These are phyloP conservation scores for Diddensiella transvaalensis DNA, from an alignment of 805 yeast genomes.

Conservation along the genomic window DNA sequence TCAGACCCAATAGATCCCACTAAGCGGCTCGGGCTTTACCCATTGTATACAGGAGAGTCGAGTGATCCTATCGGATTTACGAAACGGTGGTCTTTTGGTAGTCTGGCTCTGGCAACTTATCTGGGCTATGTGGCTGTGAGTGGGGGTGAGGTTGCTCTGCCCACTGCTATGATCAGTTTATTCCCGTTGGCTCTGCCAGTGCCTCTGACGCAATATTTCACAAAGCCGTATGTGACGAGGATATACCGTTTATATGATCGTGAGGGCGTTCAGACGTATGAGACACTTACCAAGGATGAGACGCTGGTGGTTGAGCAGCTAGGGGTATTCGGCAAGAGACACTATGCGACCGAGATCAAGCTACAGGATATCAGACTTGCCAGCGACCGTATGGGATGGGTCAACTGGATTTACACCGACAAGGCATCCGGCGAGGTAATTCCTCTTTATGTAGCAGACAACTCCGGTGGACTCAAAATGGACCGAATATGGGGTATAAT, in stretches of 20 bases:
- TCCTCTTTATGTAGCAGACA: constrained; percentile 61
- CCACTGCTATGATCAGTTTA: constrained; percentile 43
- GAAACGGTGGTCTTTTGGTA: constrained; percentile 59
- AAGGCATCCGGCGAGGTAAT: constrained; percentile 31
- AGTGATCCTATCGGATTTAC: constrained; percentile 58
- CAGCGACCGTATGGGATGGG: constrained; percentile 46
- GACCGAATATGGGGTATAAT: constrained; percentile 83
- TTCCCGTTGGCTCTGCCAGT: constrained; percentile 48
- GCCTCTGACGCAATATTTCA: constrained; percentile 54
- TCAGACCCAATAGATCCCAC: constrained; percentile 49
- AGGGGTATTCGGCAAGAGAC: constrained; percentile 60
- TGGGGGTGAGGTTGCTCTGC: constrained; percentile 39
- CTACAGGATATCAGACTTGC: constrained; percentile 45
- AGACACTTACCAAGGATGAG: constrained; percentile 59
- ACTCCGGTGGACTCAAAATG: constrained; percentile 78
- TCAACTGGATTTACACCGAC: constrained; percentile 41
- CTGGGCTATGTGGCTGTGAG: constrained; percentile 59
- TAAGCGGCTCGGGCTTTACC: constrained; percentile 53
- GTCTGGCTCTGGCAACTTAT: constrained; percentile 57
- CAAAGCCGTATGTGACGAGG: constrained; percentile 65
- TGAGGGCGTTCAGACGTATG: constrained; percentile 58
- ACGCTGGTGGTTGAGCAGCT: constrained; percentile 64
- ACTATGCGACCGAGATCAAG: constrained; percentile 58
- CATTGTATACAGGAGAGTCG: constrained; percentile 63
- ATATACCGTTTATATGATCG: constrained; percentile 67